Base-by-base conservation (phyloP, 179 eudicot species). In the Patellifolia procumbens region DNA sequence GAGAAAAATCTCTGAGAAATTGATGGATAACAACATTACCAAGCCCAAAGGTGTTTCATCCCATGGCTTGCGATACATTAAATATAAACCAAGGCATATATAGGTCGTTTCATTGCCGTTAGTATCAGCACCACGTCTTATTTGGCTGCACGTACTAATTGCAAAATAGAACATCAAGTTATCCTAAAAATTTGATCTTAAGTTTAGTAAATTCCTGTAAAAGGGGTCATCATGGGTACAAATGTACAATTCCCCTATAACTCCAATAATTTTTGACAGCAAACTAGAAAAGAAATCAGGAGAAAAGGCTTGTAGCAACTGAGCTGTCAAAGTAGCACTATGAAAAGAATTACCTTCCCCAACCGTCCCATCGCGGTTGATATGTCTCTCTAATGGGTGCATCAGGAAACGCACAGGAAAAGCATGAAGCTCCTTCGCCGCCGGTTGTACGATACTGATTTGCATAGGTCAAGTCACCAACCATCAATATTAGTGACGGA, bases 301-400 rank as follows among this genome's bases (percentile, higher is more conserved):
- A 19, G 45, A 39, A 39, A 39, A 39, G 9, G 45, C 31, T 43
- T 58, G 52, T 19, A 19, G 16, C 5, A 58, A 8, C 22, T 15
- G 45, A 43, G 62, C 43, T 58, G 35, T 3, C 61, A 69, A 58
- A 43, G 52, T 45, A 20, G 26, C 11, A 5, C 26, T 5, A 56
- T n/a, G 17, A 43, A 39, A 46, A 58, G 34, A 31, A 20, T 75
- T 86, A 94, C 97, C 97, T 92, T 86, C 91, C 90, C 97, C 98
- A 94, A 32, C 89, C 95, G 76, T 94, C 98, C 98, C 98, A 94
- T 8, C 98, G 91, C 1, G 97, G 98, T 79, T 94, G 98, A 86
- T 87, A 92, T 1, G 94, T 74, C 83, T 94, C 97, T 76, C 95
- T 84, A 7, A 85, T 92, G 59, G 98, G 98, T 13, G 97, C 80